Evolutionary conservation across 441 rosid genomes (phyloP).

Genomic region (Mallotus repandus): DNA sequence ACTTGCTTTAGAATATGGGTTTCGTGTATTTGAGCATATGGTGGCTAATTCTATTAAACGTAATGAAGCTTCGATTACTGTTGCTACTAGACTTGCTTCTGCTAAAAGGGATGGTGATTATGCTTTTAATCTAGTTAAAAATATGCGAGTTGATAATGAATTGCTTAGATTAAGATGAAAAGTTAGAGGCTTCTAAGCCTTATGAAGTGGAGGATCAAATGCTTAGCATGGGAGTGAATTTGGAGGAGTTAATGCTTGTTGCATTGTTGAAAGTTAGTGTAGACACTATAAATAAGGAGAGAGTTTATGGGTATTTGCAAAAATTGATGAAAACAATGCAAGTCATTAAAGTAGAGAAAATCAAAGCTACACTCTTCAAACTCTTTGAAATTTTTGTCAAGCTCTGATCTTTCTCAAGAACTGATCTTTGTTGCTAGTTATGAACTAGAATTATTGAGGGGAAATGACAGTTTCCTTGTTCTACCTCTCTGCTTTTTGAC

Average conservation of each 20-base stretch:
- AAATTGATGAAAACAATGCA: constrained; percentile 60
- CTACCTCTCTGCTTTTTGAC: too few relatives aligned
- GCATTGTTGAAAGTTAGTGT: constrained; percentile 67
- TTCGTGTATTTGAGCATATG: constrained; percentile 54
- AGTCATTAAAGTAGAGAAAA: too few relatives aligned
- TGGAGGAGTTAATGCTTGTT: constrained; percentile 64
- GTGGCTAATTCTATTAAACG: constrained; percentile 43
- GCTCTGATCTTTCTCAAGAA: too few relatives aligned
- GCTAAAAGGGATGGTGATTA: constrained; percentile 69
- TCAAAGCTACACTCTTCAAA: too few relatives aligned
- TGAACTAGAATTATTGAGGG: too few relatives aligned
- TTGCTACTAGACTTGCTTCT: constrained; percentile 59
- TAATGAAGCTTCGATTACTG: constrained; percentile 67
- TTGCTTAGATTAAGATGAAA: constrained; percentile 59
- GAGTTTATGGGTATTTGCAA: constrained; percentile 70
- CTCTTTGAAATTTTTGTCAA: too few relatives aligned
- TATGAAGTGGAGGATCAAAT: constrained; percentile 78
- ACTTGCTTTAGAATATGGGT: constrained; percentile 49
- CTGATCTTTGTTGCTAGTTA: too few relatives aligned
- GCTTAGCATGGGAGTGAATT: constrained; percentile 40
- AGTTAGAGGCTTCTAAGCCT: constrained; percentile 60
- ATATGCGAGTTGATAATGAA: constrained; percentile 33
- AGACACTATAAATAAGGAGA: constrained; percentile 42
- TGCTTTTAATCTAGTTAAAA: constrained; percentile 63
- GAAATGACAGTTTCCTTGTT: too few relatives aligned